These are phyloP conservation scores for Aspergillus affinis DNA, from an alignment of 495 filamentous ascomycete genomes.

Conservation along the genomic window DNA sequence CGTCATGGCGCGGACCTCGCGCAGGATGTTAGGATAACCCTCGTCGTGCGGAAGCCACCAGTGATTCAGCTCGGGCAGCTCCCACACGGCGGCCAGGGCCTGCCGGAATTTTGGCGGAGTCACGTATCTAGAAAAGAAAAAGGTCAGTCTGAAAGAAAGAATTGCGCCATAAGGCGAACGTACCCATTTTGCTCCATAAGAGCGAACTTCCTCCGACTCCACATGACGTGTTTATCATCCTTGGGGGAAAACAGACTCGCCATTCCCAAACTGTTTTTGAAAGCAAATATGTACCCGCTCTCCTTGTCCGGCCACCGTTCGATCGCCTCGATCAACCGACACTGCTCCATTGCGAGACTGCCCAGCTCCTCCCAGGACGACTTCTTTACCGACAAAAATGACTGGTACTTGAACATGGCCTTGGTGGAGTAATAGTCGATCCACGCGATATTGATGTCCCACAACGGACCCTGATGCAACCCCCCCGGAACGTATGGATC, in stretches of 20 bases:
- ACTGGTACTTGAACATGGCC: slow-evolving; percentile 78
- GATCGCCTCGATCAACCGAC: slow-evolving; percentile 75
- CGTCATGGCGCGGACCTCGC: slow-evolving; percentile 72
- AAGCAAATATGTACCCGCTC: slow-evolving; percentile 64
- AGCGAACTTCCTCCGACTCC: slow-evolving; percentile 78
- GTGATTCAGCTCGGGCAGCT: slow-evolving; percentile 61
- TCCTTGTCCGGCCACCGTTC: slow-evolving; percentile 69
- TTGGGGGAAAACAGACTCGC: slow-evolving; percentile 75
- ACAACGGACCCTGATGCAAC: slow-evolving; percentile 67
- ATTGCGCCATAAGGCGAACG: slow-evolving; percentile 31
- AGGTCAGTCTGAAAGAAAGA: slow-evolving; percentile 1
- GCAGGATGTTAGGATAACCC: slow-evolving; percentile 66
- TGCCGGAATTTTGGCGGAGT: slow-evolving; percentile 71
- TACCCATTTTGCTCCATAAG: slow-evolving; percentile 80
- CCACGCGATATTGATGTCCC: slow-evolving; percentile 68
- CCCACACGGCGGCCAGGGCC: slow-evolving; percentile 71
- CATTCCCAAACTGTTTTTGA: slow-evolving; percentile 76
- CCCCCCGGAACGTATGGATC: slow-evolving; percentile 67
- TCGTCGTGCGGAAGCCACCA: slow-evolving; percentile 91
- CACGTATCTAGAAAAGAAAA: slow-evolving; percentile 63
- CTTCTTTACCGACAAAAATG: slow-evolving; percentile 50
- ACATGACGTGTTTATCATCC: slow-evolving; percentile 72
- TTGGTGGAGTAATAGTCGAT: slow-evolving; percentile 77
- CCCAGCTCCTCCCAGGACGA: slow-evolving; percentile 54
- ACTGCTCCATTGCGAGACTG: slow-evolving; percentile 64